These are phyloP conservation scores for Globisporangium solare DNA, from an alignment of 352 stramenopile genomes.

Conservation along the genomic window DNA sequence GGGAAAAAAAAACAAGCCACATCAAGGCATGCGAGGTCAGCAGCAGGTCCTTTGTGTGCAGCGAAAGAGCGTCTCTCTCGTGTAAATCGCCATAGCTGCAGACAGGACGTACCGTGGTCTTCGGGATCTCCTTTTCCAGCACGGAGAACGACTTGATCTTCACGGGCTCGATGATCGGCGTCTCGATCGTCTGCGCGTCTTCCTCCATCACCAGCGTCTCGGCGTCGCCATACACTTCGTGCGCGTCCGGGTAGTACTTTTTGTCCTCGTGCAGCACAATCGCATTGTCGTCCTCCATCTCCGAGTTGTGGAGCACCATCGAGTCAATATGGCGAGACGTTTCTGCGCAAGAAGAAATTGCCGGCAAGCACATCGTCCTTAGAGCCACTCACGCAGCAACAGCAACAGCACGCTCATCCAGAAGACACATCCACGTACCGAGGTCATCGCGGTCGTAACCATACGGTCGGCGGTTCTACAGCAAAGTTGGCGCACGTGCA, in stretches of 20 bases:
- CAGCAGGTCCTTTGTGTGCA: background rate
- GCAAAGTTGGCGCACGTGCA: background rate
- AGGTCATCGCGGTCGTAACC: slow-evolving; percentile 16
- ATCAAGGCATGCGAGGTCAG: background rate
- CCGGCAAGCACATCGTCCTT: background rate
- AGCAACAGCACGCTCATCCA: slow-evolving; percentile 15
- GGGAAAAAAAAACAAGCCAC: background rate
- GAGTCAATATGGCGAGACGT: slow-evolving; percentile 33
- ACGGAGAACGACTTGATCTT: slow-evolving; percentile 92
- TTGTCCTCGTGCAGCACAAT: slow-evolving; percentile 99
- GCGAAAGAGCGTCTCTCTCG: background rate
- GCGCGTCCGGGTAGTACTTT: slow-evolving; percentile 97
- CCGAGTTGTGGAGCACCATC: slow-evolving; percentile 39
- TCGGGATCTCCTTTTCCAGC: slow-evolving; percentile 75
- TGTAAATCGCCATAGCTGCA: background rate
- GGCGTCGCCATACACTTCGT: slow-evolving; percentile 95
- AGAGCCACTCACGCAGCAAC: background rate
- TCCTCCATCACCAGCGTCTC: slow-evolving; percentile 98
- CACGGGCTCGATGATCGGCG: slow-evolving; percentile 97
- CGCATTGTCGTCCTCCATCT: slow-evolving; percentile 72
- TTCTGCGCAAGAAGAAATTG: slow-evolving; percentile 3
- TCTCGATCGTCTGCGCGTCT: slow-evolving; percentile 98
- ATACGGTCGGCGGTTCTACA: slow-evolving; percentile 10
- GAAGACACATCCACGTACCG: slow-evolving; percentile 3
- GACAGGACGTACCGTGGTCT: slow-evolving; percentile 41